Evolutionary conservation across 495 filamentous ascomycete species (phyloP).

Genomic region (Penicillium lagena): DNA sequence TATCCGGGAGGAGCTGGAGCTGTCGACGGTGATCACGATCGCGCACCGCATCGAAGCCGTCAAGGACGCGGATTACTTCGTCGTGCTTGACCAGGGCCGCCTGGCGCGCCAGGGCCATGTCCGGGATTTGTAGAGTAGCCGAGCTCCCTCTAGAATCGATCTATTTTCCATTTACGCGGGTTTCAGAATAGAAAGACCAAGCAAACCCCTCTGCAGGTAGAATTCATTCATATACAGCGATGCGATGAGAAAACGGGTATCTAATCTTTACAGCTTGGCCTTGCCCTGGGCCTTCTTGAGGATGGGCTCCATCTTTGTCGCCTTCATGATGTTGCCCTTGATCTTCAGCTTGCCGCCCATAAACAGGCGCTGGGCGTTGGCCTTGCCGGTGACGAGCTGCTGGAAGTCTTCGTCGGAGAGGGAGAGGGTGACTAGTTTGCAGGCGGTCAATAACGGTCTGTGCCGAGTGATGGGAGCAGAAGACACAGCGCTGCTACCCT

Average conservation of each 20-base stretch:
- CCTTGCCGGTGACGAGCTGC: constrained; percentile 77
- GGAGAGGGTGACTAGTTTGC: constrained; percentile 62
- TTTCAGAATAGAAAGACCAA: not conserved
- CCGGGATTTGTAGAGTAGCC: constrained; percentile 10
- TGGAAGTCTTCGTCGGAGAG: constrained; percentile 85
- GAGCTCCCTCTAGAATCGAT: constrained; percentile 46
- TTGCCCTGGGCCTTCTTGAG: constrained; percentile 83
- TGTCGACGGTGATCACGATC: constrained; percentile 82
- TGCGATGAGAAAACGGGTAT: constrained; percentile 22
- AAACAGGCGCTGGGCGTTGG: constrained; percentile 90
- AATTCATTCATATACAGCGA: constrained; percentile 1
- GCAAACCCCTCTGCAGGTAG: not conserved
- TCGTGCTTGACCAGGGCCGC: constrained; percentile 62
- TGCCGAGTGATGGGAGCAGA: not conserved
- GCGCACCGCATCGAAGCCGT: constrained; percentile 79
- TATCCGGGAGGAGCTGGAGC: constrained; percentile 63
- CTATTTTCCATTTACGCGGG: constrained; percentile 10
- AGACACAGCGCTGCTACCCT: not conserved
- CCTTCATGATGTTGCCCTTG: constrained; percentile 98
- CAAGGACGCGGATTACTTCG: constrained; percentile 65
- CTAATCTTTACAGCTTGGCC: constrained; percentile 68
- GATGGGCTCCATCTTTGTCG: constrained; percentile 92
- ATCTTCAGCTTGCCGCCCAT: constrained; percentile 97
- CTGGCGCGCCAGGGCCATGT: constrained; percentile 34
- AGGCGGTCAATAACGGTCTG: too few relatives aligned